Evolutionary conservation across 371 early-diverging fungal genomes (phyloP).

Genomic region (Apophysomyces elegans): DNA sequence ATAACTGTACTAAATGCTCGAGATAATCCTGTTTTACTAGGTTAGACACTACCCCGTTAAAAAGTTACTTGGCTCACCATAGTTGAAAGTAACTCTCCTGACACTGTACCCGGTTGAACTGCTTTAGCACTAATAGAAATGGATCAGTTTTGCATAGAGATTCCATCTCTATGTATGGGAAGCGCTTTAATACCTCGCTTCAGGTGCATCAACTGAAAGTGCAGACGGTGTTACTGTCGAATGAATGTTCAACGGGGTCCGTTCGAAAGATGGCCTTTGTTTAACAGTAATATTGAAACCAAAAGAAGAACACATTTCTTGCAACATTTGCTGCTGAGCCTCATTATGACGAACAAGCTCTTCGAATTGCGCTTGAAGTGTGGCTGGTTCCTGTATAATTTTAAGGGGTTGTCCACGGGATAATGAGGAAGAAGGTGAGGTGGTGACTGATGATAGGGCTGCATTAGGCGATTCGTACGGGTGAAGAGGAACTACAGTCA

Average conservation of each 20-base stretch:
- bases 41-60: background rate
- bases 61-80: background rate
- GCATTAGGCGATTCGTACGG: slow-evolving; percentile 20
- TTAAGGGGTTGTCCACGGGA: slow-evolving; percentile 36
- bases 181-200: background rate
- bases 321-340: slow-evolving; percentile 34
- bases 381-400: background rate
- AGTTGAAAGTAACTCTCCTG: background rate
- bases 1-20: slow-evolving; percentile 50
- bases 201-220: background rate
- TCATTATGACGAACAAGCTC: slow-evolving; percentile 44
- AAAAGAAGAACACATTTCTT: slow-evolving; percentile 20
- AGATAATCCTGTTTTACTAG: slow-evolving; percentile 25
- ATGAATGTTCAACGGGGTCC: too few relatives aligned
- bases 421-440: slow-evolving; percentile 29
- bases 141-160: background rate
- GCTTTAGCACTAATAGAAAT: background rate
- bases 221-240: background rate
- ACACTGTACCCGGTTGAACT: background rate
- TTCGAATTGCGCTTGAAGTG: slow-evolving; percentile 32
- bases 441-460: slow-evolving; percentile 7
- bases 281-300: background rate
- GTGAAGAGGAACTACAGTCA: slow-evolving; percentile 7
- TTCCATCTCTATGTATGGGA: background rate
- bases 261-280: background rate